These are phyloP conservation scores for Naganishia vaughanmartiniae DNA, from an alignment of 768 basidiomycete species.

Conservation along the genomic window DNA sequence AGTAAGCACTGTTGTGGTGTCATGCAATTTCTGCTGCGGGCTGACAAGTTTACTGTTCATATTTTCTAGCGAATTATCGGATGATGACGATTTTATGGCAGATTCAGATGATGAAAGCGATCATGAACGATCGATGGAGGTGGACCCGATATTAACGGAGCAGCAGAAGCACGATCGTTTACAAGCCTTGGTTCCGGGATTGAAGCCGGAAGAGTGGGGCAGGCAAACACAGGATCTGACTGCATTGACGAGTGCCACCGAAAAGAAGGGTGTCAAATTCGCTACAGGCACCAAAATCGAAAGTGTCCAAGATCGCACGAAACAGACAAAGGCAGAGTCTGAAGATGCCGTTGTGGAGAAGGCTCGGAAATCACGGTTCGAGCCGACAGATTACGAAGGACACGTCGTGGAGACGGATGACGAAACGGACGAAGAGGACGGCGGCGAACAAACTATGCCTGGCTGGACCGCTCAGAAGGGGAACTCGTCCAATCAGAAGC, in stretches of 20 bases:
- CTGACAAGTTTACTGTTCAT: too few relatives aligned
- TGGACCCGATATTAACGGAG: constrained; percentile 49
- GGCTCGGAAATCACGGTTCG: constrained; percentile 73
- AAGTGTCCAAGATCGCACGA: constrained; percentile 2
- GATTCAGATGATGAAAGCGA: constrained; percentile 56
- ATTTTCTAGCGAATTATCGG: constrained; percentile 65
- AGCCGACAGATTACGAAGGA: constrained; percentile 83
- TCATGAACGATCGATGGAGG: constrained; percentile 46
- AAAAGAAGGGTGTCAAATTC: constrained; percentile 27
- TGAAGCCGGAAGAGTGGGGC: constrained; percentile 85
- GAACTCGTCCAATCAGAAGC: constrained; percentile 30
- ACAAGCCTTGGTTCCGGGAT: constrained; percentile 74
- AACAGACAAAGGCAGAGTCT: not conserved
- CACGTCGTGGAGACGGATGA: constrained; percentile 72
- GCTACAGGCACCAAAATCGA: constrained; percentile 16
- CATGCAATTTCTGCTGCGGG: too few relatives aligned
- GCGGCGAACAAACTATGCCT: constrained; percentile 56
- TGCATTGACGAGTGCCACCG: not conserved
- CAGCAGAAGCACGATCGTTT: constrained; percentile 63
- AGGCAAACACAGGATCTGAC: constrained; percentile 40
- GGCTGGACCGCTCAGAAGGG: constrained; percentile 37
- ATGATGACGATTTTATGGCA: constrained; percentile 62
- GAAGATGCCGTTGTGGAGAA: constrained; percentile 23
- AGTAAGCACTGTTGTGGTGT: constrained; percentile 60
- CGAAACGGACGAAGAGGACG: constrained; percentile 70